A percentile compares a stretch with the other conserved stretches of the same genome.
Conservation (phyloP, 2,329 filamentous ascomycete genomes). For the Aspergillus fischeri region DNA sequence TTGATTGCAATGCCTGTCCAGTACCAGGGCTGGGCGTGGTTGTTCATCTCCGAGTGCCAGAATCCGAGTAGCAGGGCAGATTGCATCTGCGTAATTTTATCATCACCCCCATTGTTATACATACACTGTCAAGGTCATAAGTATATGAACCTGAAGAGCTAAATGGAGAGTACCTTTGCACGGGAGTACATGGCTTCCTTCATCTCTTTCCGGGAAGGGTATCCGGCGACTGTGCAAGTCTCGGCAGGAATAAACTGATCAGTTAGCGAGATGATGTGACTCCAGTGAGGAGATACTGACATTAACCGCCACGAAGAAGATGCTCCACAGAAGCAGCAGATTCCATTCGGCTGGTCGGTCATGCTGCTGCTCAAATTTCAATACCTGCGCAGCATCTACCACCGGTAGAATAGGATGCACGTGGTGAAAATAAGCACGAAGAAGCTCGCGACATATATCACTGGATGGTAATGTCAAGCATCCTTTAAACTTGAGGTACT, state of each 20-base stretch:
- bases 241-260: conserved; percentile 22
- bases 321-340: conserved; percentile 37
- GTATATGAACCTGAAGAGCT: background rate
- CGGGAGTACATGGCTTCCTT: conserved; percentile 37
- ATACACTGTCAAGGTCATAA: conserved; percentile 12
- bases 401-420: conserved; percentile 38
- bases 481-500: conserved; percentile 30
- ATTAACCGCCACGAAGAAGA: conserved; percentile 37
- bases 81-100: conserved; percentile 43
- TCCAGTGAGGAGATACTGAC: conserved; percentile 11
- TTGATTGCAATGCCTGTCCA: conserved; percentile 45
- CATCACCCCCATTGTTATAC: conserved; percentile 33
- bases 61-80: conserved; percentile 41
- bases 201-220: conserved; percentile 30
- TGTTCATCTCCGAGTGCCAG: conserved; percentile 41
- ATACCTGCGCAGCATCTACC: conserved; percentile 28
- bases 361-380: conserved; percentile 22
- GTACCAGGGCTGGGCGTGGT: conserved; percentile 43
- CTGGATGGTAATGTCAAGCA: conserved; percentile 30
- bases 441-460: conserved; percentile 27
- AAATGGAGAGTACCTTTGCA: conserved; percentile 32
- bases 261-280: background rate
- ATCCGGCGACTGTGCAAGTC: conserved; percentile 28
- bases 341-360: conserved; percentile 29
- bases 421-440: conserved; percentile 35